Percentiles rank a stretch among this genome's conserved stretches.
These are phyloP conservation scores for Bauhinia variegata DNA, from an alignment of 306 rosid genomes.

Conservation along the genomic window DNA sequence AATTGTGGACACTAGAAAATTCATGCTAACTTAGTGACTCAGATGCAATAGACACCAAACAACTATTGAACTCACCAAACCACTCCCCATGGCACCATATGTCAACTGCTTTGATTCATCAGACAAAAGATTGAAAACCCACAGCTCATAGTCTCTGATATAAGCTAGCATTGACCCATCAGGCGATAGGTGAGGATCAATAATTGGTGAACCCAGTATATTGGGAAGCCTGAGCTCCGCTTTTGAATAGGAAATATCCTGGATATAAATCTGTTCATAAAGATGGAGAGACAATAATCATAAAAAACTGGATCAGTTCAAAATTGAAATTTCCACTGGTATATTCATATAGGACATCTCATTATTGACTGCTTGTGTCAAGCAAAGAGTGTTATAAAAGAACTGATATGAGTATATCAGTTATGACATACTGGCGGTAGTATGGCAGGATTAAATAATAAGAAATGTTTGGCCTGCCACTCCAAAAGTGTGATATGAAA, in stretches of 20 bases:
- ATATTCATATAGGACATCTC: too few species aligned
- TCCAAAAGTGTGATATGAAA: too few species aligned
- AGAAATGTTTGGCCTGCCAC: too few species aligned
- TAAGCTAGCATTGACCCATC: slow-evolving; percentile 83
- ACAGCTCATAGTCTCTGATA: slow-evolving; percentile 75
- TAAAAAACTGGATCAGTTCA: slow-evolving; percentile 31
- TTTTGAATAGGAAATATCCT: slow-evolving; percentile 62
- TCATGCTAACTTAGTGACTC: slow-evolving; percentile 13
- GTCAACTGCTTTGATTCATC: slow-evolving; percentile 81
- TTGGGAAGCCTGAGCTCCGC: slow-evolving; percentile 80
- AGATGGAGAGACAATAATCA: slow-evolving; percentile 37
- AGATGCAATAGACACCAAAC: slow-evolving; percentile 17
- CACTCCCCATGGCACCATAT: slow-evolving; percentile 60
- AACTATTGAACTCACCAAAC: slow-evolving; percentile 57
- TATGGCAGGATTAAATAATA: too few species aligned
- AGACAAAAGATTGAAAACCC: slow-evolving; percentile 62
- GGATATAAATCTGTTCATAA: too few species aligned
- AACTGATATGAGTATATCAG: too few species aligned
- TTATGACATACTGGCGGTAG: too few species aligned
- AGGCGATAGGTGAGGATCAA: slow-evolving; percentile 92
- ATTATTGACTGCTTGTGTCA: too few species aligned
- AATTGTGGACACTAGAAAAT: slow-evolving; percentile 1
- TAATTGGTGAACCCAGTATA: slow-evolving; percentile 63
- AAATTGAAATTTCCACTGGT: slow-evolving; percentile 18
- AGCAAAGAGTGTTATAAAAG: too few species aligned